Conservation (phyloP, 2,329 filamentous ascomycete genomes). For the Pleurostoma richardsiae region DNA sequence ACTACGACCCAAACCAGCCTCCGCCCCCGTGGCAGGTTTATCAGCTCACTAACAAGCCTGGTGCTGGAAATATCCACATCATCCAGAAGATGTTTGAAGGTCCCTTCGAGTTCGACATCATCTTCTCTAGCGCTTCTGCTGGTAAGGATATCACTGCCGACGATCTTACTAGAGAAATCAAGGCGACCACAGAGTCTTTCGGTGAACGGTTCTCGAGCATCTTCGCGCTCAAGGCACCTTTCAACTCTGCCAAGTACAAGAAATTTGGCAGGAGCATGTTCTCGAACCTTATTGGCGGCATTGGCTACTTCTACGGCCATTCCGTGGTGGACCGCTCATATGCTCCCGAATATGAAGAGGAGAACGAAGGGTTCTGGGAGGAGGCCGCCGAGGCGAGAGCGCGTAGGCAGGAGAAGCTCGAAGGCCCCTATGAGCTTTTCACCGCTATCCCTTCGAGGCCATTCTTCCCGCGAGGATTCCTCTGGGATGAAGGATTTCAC, state of each 20-base stretch:
- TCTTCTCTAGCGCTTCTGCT: conserved; percentile 78
- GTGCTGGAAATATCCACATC: conserved; percentile 74
- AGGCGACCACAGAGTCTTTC: conserved; percentile 62
- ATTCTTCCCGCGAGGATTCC: conserved; percentile 93
- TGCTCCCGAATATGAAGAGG: conserved; percentile 90
- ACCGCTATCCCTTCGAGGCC: conserved; percentile 87
- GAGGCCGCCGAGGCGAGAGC: conserved; percentile 76
- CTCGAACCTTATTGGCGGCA: conserved; percentile 88
- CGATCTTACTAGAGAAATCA: conserved; percentile 66
- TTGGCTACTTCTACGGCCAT: conserved; percentile 91
- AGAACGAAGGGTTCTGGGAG: conserved; percentile 93
- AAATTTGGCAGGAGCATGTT: conserved; percentile 86
- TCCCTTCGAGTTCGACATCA: conserved; percentile 85
- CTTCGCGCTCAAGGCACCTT: conserved; percentile 72
- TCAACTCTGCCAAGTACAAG: conserved; percentile 65
- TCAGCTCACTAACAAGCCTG: conserved; percentile 65
- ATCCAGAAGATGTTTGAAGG: conserved; percentile 91
- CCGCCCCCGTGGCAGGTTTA: conserved; percentile 85
- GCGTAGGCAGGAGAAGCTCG: conserved; percentile 61
- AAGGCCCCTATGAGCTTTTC: conserved; percentile 84
- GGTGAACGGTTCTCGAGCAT: conserved; percentile 67
- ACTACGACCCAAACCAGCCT: conserved; percentile 52
- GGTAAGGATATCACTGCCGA: conserved; percentile 49
- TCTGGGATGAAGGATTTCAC: conserved; percentile 99
- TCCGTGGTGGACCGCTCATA: conserved; percentile 86